Evolutionary conservation across 1,284 basidiomycete genomes (phyloP).

Genomic region (Sporisorium iseilematis-ciliati): DNA sequence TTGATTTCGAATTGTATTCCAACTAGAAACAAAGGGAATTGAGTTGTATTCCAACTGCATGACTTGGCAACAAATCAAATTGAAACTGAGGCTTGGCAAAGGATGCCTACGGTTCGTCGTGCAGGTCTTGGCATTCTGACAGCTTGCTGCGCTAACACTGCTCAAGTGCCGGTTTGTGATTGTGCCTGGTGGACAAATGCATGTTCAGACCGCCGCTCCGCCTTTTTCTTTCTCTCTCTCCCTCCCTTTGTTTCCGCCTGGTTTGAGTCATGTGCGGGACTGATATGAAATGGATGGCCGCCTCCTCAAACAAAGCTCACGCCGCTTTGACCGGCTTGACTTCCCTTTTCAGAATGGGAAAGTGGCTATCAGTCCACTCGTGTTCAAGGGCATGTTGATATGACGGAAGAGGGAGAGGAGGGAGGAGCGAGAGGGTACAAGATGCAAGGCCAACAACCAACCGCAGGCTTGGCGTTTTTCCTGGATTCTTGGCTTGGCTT

Average conservation of each 20-base stretch:
- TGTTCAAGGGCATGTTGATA: not conserved
- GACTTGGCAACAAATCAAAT: not conserved
- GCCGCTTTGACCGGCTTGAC: too few species aligned
- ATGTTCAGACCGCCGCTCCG: slow-evolving; percentile 39
- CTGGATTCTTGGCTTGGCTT: slow-evolving; percentile 3
- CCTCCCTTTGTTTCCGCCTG: too few species aligned
- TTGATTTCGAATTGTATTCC: not conserved
- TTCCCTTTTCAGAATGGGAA: too few species aligned
- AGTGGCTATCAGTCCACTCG: too few species aligned
- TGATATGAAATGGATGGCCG: not conserved
- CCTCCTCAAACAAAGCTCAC: too few species aligned
- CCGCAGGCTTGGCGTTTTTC: slow-evolving; percentile 10
- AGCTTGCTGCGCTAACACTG: slow-evolving; percentile 4
- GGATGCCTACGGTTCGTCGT: slow-evolving; percentile 39
- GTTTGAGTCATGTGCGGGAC: not conserved
- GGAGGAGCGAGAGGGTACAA: not conserved
- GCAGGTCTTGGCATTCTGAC: slow-evolving; percentile 42
- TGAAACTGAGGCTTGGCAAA: slow-evolving; percentile 28
- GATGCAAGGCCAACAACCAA: slow-evolving; percentile 1
- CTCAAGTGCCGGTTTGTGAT: slow-evolving; percentile 18
- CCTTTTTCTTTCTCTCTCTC: slow-evolving; percentile 9
- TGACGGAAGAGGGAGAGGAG: not conserved
- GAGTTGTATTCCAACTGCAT: slow-evolving; percentile 7
- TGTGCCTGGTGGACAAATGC: slow-evolving; percentile 9
- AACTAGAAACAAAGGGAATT: not conserved